A percentile compares a stretch with the other conserved stretches of the same genome.
These are phyloP conservation scores for Lunularia cruciata DNA, from an alignment of 225 moss, liverwort and hornwort genomes.

Conservation along the genomic window DNA sequence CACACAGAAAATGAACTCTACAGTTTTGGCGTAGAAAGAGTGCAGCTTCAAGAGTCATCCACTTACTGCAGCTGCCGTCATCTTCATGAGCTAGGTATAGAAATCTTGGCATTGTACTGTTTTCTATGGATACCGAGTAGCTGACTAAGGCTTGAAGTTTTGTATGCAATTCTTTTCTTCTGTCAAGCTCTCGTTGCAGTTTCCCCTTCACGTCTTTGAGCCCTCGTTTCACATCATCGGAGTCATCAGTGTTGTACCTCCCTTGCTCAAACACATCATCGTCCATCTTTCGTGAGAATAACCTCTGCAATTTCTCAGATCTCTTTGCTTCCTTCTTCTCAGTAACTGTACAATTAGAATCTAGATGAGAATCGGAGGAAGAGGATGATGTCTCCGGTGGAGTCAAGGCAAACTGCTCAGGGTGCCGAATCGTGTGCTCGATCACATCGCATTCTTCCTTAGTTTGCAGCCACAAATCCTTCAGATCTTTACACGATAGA, in stretches of 20 bases:
- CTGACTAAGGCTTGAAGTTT: neutral
- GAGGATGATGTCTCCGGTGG: neutral
- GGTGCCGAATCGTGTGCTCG: neutral
- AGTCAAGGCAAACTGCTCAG: neutral
- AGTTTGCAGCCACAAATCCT: neutral
- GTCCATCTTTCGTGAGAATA: neutral
- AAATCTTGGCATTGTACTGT: slow-evolving; percentile 20
- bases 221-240: neutral
- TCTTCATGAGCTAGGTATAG: neutral
- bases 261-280: neutral
- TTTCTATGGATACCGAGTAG: neutral
- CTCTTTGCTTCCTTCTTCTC: neutral
- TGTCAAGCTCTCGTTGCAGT: neutral
- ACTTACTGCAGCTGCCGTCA: neutral
- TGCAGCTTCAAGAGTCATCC: slow-evolving; percentile 11
- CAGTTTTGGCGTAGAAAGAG: neutral
- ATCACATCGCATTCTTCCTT: neutral
- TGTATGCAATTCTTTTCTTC: neutral
- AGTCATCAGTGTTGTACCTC: neutral
- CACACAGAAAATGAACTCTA: slow-evolving; percentile 24
- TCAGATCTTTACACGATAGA: slow-evolving; percentile 7
- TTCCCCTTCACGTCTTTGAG: neutral
- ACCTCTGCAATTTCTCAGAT: neutral
- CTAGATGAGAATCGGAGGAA: neutral
- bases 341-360: no score